Evolutionary conservation across 768 basidiomycete species (phyloP).

Genomic region (Serendipita sp.): DNA sequence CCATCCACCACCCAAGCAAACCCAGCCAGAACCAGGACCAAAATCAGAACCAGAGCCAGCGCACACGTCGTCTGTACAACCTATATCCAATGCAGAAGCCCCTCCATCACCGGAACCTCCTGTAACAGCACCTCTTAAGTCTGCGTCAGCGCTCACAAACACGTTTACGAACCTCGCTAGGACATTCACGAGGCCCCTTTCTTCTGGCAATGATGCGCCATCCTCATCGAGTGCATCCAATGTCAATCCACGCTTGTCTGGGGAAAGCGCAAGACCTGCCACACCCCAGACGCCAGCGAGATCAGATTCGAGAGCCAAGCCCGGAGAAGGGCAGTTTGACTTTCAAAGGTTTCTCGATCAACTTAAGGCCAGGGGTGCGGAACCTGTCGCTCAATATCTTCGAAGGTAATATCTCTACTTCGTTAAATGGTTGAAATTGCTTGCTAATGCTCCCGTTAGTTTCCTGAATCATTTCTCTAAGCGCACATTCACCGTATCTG

Average conservation of each 20-base stretch:
- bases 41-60: constrained; percentile 18
- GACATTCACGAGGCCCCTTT: constrained; percentile 27
- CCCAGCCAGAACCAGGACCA: constrained; percentile 10
- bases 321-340: constrained; percentile 38
- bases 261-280: not conserved
- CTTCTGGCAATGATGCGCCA: not conserved
- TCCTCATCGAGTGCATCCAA: not conserved
- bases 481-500: constrained; percentile 75
- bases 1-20: constrained; percentile 33
- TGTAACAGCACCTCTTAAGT: constrained; percentile 7
- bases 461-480: constrained; percentile 90
- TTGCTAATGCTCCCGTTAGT: constrained; percentile 24
- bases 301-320: not conserved
- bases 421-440: not conserved
- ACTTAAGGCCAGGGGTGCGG: constrained; percentile 74
- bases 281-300: not conserved
- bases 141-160: constrained; percentile 22
- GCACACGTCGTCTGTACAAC: not conserved
- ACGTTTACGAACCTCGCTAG: constrained; percentile 50
- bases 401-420: constrained; percentile 52
- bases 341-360: constrained; percentile 92
- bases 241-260: not conserved
- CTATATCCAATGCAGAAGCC: not conserved
- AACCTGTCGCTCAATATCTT: constrained; percentile 87
- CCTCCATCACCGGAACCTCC: not conserved